These are phyloP conservation scores for Sporisorium sorghi DNA, from an alignment of 1,284 basidiomycete genomes.

Conservation along the genomic window DNA sequence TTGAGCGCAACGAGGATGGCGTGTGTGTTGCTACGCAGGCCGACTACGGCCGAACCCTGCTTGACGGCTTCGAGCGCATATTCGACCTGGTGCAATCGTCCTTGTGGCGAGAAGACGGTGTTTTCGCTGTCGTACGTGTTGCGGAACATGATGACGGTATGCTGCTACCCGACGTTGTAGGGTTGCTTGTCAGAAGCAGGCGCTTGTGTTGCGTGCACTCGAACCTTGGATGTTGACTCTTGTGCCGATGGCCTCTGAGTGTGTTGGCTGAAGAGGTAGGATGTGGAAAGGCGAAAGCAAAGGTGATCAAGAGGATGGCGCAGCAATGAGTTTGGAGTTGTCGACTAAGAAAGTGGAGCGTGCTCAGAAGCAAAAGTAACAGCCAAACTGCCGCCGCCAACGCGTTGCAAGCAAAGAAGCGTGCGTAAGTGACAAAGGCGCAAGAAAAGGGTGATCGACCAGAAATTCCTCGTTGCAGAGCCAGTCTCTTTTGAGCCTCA, in stretches of 20 bases:
- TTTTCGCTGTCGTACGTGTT: conserved; percentile 69
- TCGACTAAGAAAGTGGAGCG: conserved; percentile 15
- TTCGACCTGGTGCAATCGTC: conserved; percentile 87
- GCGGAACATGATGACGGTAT: conserved; percentile 61
- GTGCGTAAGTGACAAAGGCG: conserved; percentile 16
- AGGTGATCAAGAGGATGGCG: neutral
- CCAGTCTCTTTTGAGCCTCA: neutral
- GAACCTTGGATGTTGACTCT: no score
- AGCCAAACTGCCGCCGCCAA: conserved; percentile 5
- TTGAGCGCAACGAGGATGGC: conserved; percentile 93
- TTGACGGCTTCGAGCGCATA: conserved; percentile 99
- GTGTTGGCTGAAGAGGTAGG: neutral
- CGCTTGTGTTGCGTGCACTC: neutral
- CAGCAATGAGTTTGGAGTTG: neutral
- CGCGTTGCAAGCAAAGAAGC: conserved; percentile 2
- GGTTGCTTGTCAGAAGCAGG: neutral
- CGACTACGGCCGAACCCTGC: conserved; percentile 98
- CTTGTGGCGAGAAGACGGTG: conserved; percentile 69
- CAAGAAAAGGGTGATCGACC: conserved; percentile 39
- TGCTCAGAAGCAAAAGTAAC: conserved; percentile 22
- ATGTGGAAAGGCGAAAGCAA: neutral
- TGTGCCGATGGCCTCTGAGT: neutral
- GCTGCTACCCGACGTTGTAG: no score
- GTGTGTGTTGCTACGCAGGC: conserved; percentile 93
- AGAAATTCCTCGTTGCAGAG: neutral